A percentile compares a stretch with the other conserved stretches of the same genome.
Evolutionary conservation across 1,284 basidiomycete genomes (phyloP).

Genomic region (Puccinia sorghi): DNA sequence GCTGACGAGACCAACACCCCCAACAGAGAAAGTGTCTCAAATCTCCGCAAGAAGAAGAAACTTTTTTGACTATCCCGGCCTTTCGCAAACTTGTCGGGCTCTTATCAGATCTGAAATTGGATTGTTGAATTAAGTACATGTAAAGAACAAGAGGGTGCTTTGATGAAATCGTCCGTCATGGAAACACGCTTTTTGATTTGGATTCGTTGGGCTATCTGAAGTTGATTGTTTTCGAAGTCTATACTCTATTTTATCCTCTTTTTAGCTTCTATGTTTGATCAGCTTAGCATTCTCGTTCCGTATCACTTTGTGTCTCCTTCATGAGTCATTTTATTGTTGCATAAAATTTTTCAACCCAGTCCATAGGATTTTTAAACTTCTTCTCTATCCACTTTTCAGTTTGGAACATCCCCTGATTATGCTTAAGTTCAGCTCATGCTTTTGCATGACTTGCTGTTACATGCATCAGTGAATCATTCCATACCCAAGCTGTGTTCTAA

Average conservation of each 20-base stretch:
- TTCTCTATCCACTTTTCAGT: background rate
- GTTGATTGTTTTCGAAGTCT: background rate
- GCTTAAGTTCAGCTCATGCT: too few species aligned
- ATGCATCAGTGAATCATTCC: too few species aligned
- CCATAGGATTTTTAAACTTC: background rate
- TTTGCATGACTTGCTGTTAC: too few species aligned
- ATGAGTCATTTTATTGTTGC: background rate
- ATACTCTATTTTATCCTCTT: slow-evolving; percentile 11
- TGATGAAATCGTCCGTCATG: background rate
- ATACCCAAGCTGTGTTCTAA: too few species aligned
- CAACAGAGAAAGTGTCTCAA: background rate
- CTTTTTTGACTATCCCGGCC: background rate
- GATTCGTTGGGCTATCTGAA: background rate
- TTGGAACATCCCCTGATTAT: too few species aligned
- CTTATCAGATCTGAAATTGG: background rate
- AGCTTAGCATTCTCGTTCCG: background rate
- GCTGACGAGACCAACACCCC: slow-evolving; percentile 6
- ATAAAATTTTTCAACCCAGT: background rate
- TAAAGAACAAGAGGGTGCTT: background rate
- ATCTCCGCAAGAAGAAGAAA: slow-evolving; percentile 29
- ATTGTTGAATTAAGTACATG: background rate
- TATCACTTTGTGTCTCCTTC: background rate
- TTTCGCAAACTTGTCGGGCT: background rate
- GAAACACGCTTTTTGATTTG: background rate
- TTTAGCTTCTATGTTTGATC: background rate